Conservation (phyloP, 1,284 basidiomycete species). For the Ganoderma sinense region DNA sequence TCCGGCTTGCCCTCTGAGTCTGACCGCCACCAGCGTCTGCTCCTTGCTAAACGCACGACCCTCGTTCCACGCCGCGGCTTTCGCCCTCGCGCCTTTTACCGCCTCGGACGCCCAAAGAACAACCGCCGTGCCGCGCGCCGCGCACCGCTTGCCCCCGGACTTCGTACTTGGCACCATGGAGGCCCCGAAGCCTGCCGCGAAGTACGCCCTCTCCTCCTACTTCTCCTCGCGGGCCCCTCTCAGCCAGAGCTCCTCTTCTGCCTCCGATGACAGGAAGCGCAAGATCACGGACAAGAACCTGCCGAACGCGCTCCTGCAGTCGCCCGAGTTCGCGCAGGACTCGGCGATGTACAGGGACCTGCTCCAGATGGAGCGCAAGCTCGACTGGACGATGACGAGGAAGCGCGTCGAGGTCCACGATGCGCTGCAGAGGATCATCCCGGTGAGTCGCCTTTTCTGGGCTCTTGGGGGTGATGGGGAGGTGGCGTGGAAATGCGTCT, state of each 20-base stretch:
- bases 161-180: constrained; percentile 30
- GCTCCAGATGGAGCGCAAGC: constrained; percentile 87
- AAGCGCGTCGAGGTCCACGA: constrained; percentile 93
- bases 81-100: constrained; percentile 1
- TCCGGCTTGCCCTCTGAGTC: neutral
- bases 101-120: constrained; percentile 12
- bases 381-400: constrained; percentile 95
- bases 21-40: neutral
- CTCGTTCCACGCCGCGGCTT: neutral
- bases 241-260: constrained; percentile 20
- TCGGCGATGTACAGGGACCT: constrained; percentile 89
- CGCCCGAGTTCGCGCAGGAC: constrained; percentile 78
- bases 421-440: constrained; percentile 67
- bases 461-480: constrained; percentile 2
- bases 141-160: neutral
- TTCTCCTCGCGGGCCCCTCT: constrained; percentile 28
- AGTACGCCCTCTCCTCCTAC: constrained; percentile 32
- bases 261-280: constrained; percentile 60
- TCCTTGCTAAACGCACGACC: neutral
- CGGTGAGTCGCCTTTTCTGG: constrained; percentile 48
- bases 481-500: constrained; percentile 8
- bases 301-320: constrained; percentile 72
- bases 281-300: constrained; percentile 84
- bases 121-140: constrained; percentile 15
- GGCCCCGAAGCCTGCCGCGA: constrained; percentile 35